A percentile compares a stretch with the other conserved stretches of the same genome.
These are phyloP conservation scores for Paecilomyces fulvus DNA, from an alignment of 2,329 filamentous ascomycete genomes.

Conservation along the genomic window DNA sequence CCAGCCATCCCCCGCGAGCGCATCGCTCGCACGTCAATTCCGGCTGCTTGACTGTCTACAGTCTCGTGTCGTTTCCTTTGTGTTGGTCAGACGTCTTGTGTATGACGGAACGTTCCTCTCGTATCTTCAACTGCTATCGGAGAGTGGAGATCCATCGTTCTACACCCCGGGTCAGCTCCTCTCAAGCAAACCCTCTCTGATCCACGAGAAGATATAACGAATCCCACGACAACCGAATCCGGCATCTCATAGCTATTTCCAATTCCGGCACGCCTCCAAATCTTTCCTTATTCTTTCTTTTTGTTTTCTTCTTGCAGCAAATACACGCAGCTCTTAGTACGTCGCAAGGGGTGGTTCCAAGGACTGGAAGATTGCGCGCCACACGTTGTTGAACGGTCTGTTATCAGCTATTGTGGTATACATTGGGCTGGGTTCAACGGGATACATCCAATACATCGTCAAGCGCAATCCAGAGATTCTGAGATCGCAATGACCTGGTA, in stretches of 20 bases:
- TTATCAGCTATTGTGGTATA: background rate
- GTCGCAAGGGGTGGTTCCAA: background rate
- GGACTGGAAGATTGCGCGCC: background rate
- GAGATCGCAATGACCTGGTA: background rate
- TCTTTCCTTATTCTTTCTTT: slow-evolving; percentile 4
- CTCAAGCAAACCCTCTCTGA: background rate
- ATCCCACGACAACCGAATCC: slow-evolving; percentile 6
- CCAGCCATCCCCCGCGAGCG: slow-evolving; percentile 7
- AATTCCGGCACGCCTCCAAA: background rate
- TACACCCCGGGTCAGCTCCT: background rate
- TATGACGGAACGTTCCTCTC: slow-evolving; percentile 9
- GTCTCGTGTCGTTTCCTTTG: slow-evolving; percentile 11
- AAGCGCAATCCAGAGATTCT: background rate
- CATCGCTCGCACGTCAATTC: slow-evolving; percentile 1
- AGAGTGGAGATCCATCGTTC: background rate
- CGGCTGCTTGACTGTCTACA: background rate
- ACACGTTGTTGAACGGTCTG: background rate
- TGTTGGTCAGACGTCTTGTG: slow-evolving; percentile 20
- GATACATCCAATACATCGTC: background rate
- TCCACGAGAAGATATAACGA: background rate
- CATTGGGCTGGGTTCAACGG: background rate
- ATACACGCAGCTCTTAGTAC: background rate
- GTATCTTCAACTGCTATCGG: background rate
- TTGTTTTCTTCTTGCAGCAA: slow-evolving; percentile 3
- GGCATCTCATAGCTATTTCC: slow-evolving; percentile 2